Base-by-base conservation (phyloP, 2,329 filamentous ascomycete genomes). In the Colletotrichum simmondsii region DNA sequence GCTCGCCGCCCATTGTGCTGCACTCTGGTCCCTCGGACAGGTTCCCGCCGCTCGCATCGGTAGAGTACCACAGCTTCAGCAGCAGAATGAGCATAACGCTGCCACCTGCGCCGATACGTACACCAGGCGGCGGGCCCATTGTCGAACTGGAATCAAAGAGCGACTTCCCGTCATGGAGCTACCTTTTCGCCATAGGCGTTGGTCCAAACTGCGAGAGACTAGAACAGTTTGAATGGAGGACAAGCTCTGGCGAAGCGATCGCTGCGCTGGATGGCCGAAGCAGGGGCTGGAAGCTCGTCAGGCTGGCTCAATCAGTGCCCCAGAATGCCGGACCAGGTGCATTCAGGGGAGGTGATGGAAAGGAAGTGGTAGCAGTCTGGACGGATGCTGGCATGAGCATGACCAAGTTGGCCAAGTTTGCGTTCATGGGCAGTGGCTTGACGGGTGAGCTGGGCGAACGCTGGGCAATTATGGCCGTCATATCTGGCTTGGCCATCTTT, bases 191-290 rank as follows among this genome's bases (percentile, higher is more conserved):
- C 49, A 78, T 85, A 64, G 80, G 83, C 67, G 78, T 83, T 35
- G 74, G 71, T 0, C 69, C 65, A 16, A 65, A 65, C 10, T 68
- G 67, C 11, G 53, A 72, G 24, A 59, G 61, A 16, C 75, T 66
- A 26, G 85, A 86, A 75, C 60, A 73, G 22, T 87, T 85, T 74
- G 82, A 86, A 78, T 87, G 85, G 85, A 82, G 84, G 3, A 78
- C 81, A 71, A 82, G 80, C 71, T 76, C 76, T 42, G 81, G 82
- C 54, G 72, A 73, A 5, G 84, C 81, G 52, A 78, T 86, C 35
- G 77, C 75, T 52, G 74, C 73, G 5, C 77, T 85, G 3, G 79
- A 78, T 28, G 76, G 80, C 7, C 69, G 76, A n/a, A 77, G 75
- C 4, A 74, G 76, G 14, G 84, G 85, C 10, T 85, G 82, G 81